Evolutionary conservation across 192 early-diverging fungal species (phyloP).

Genomic region (Podila verticillata): DNA sequence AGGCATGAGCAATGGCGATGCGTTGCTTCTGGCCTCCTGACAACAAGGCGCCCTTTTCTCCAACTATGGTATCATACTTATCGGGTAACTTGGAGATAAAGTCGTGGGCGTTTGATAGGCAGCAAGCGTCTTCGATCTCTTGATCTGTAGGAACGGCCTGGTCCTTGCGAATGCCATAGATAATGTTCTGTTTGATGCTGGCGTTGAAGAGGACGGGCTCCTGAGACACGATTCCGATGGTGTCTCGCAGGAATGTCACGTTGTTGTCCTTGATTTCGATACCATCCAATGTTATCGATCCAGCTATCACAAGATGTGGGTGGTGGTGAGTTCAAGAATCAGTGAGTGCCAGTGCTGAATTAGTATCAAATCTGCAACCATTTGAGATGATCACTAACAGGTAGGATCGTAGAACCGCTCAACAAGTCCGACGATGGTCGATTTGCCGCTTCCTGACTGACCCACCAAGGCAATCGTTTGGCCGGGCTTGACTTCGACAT

Average conservation of each 20-base stretch:
- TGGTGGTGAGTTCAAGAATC: neutral
- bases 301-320: constrained; percentile 16
- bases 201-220: constrained; percentile 90
- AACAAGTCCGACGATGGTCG: constrained; percentile 84
- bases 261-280: constrained; percentile 80
- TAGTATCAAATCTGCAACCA: neutral
- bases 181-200: constrained; percentile 84
- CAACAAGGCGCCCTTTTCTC: constrained; percentile 68
- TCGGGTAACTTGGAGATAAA: constrained; percentile 88
- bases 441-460: constrained; percentile 82
- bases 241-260: constrained; percentile 81
- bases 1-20: constrained; percentile 90
- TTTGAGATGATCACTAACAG: constrained; percentile 4
- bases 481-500: constrained; percentile 77
- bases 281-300: constrained; percentile 78
- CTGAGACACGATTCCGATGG: constrained; percentile 92
- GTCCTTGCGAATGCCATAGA: constrained; percentile 65
- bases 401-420: constrained; percentile 87
- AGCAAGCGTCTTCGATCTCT: constrained; percentile 75
- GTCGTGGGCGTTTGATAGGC: constrained; percentile 79
- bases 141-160: constrained; percentile 64
- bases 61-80: constrained; percentile 85
- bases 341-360: neutral
- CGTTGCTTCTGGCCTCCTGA: constrained; percentile 64
- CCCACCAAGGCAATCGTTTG: constrained; percentile 69